phyloP scores from a whole-genome alignment of 2,329 filamentous ascomycete species.

The Aspergillus latus region DNA sequence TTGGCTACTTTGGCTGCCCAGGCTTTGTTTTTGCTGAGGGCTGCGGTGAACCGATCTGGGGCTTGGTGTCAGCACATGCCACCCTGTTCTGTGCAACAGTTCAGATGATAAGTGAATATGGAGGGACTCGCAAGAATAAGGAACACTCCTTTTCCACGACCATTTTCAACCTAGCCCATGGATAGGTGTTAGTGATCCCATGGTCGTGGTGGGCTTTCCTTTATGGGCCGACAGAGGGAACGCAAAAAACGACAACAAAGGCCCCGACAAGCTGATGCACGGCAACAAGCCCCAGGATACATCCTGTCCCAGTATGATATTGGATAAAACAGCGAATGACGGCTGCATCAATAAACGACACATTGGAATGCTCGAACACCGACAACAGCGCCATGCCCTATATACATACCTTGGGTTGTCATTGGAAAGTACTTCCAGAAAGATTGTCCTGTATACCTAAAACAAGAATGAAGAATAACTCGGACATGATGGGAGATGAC shows the following conservation, averaged over 20 bases:
- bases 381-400: background rate
- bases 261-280: background rate
- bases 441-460: background rate
- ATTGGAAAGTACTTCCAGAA: background rate
- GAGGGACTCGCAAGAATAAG: background rate
- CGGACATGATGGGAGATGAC: background rate
- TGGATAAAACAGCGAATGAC: background rate
- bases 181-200: background rate
- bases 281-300: background rate
- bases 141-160: background rate
- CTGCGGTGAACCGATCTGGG: slow-evolving; percentile 61
- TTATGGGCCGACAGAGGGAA: background rate
- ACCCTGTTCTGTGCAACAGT: background rate
- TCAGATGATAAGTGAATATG: background rate
- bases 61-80: slow-evolving; percentile 13
- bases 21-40: slow-evolving; percentile 66
- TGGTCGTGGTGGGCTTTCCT: background rate
- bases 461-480: background rate
- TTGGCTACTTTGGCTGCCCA: slow-evolving; percentile 67
- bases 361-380: background rate
- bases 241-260: background rate
- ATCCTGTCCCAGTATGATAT: background rate
- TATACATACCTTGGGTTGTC: background rate
- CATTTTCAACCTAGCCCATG: background rate
- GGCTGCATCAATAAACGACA: background rate